Conservation (phyloP, 352 stramenopile species). For the Globisporangium yorkense region DNA sequence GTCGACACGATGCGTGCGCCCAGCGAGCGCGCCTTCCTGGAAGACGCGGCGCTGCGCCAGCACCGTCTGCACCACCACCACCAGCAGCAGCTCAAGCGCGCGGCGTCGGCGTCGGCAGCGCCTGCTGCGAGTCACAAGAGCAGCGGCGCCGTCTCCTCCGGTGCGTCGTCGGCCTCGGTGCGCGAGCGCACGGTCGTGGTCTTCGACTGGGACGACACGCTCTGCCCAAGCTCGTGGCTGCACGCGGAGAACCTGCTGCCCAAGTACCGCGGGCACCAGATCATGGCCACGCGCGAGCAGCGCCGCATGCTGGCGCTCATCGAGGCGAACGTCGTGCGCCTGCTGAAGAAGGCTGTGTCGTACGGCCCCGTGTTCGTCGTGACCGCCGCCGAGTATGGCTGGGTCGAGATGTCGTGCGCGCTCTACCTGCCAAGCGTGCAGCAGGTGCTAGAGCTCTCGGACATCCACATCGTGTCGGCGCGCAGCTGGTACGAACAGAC, state of each 20-base stretch:
- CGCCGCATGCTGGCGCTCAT: slow-evolving; percentile 55
- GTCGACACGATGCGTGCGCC: slow-evolving; percentile 35
- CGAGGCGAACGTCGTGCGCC: slow-evolving; percentile 47
- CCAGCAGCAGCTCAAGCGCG: slow-evolving; percentile 14
- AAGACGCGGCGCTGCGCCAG: slow-evolving; percentile 5
- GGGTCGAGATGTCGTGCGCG: slow-evolving; percentile 79
- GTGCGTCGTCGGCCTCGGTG: slow-evolving; percentile 17
- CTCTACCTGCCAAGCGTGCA: slow-evolving; percentile 70
- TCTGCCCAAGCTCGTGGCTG: slow-evolving; percentile 83
- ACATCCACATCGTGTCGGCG: slow-evolving; percentile 84
- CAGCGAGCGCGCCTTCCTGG: slow-evolving; percentile 9
- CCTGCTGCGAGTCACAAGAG: not conserved
- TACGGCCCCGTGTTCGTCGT: slow-evolving; percentile 85
- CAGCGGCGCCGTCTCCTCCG: not conserved
- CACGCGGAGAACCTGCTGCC: slow-evolving; percentile 74
- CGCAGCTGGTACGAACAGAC: slow-evolving; percentile 85
- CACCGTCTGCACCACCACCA: slow-evolving; percentile 5
- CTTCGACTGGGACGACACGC: slow-evolving; percentile 87
- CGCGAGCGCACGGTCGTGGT: slow-evolving; percentile 78
- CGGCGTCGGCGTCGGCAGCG: not conserved
- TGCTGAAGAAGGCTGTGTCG: slow-evolving; percentile 67
- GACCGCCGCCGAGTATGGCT: slow-evolving; percentile 74
- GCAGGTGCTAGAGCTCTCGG: slow-evolving; percentile 53
- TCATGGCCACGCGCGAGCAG: slow-evolving; percentile 46
- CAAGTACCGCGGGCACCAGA: slow-evolving; percentile 73